Evolutionary conservation across 116 monocot genomes (phyloP).

Genomic region (Trichopus zeylanicus): DNA sequence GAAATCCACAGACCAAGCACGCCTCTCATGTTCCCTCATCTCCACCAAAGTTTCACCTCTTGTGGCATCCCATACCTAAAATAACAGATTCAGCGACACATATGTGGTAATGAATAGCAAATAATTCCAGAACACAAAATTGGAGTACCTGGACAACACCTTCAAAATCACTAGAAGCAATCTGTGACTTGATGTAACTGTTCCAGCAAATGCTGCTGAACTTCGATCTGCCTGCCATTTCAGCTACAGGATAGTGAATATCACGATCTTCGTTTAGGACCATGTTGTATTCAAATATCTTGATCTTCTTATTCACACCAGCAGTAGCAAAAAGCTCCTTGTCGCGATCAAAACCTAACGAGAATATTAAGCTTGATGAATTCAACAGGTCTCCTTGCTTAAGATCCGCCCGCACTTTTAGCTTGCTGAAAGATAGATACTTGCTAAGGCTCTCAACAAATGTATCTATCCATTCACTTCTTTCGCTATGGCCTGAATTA

Average conservation of each 20-base stretch:
- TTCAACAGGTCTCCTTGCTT: constrained; percentile 79
- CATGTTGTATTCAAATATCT: constrained; percentile 79
- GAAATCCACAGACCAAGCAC: constrained; percentile 92
- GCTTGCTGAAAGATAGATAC: constrained; percentile 71
- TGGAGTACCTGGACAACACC: constrained; percentile 81
- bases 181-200: constrained; percentile 86
- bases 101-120: background rate
- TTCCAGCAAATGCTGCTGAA: constrained; percentile 98
- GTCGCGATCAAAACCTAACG: constrained; percentile 84
- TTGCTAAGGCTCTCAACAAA: constrained; percentile 78
- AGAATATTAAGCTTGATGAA: constrained; percentile 78
- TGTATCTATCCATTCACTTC: constrained; percentile 60
- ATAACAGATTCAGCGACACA: background rate
- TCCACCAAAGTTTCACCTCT: constrained; percentile 57
- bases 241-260: constrained; percentile 92
- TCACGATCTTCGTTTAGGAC: constrained; percentile 69
- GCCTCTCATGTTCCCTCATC: constrained; percentile 89
- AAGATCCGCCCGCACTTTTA: constrained; percentile 54
- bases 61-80: constrained; percentile 86
- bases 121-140: background rate
- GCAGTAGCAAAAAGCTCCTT: constrained; percentile 87
- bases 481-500: constrained; percentile 17
- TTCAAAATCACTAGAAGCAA: constrained; percentile 98
- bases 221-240: constrained; percentile 70
- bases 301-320: constrained; percentile 89